Evolutionary conservation across 306 rosid species (phyloP), one percentile per base, ranked within the genome.

Genomic region (Amphicarpaea edgeworthii): DNA sequence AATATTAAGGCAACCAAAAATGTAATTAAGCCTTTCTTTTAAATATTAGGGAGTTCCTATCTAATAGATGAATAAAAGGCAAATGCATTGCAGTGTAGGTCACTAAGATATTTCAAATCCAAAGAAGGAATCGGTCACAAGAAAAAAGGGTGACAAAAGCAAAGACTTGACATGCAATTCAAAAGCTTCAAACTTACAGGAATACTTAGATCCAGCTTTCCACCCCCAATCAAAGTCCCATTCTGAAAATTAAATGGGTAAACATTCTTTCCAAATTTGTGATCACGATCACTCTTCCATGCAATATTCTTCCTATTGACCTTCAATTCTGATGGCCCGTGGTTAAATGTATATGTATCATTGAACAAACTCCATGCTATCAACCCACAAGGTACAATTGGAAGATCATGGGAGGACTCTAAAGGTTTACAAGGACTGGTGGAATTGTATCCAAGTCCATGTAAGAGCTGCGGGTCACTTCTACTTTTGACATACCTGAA

Each of bases 321-420:
- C 84, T 81, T 90, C 82, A 95, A 83, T 15, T 85, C 81, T 15
- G 96, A 83, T 75, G 84, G 82, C 68, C 95, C 93, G 30, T 89
- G 96, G 68, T 63, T 68, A 74, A 95, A 90, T 38, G 43, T 66
- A 70, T 85, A 95, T 2, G 97, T 92, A 76, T 95, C 97, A 64
- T 90, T 95, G 69, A 95, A 95, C 86, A 95, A 51, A 88, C 98
- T 95, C 98, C 98, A 95, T 26, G 98, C 97, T 45, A 90, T 87
- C 85, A 95, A 79, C 58, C 98, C 98, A 78, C 98, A 95, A 32
- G 97, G 98, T 58, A 95, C 96, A 73, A 88, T 30, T 17, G 98
- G 96, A 74, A 79, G 89, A 74, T 81, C 87, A 72, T 84, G 66
- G 66, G 78, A 86, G 41, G 82, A 85, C 82, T 87, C 86, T 71